phyloP scores from a whole-genome alignment of 371 early-diverging fungal genomes.

The Smittium culicis region DNA sequence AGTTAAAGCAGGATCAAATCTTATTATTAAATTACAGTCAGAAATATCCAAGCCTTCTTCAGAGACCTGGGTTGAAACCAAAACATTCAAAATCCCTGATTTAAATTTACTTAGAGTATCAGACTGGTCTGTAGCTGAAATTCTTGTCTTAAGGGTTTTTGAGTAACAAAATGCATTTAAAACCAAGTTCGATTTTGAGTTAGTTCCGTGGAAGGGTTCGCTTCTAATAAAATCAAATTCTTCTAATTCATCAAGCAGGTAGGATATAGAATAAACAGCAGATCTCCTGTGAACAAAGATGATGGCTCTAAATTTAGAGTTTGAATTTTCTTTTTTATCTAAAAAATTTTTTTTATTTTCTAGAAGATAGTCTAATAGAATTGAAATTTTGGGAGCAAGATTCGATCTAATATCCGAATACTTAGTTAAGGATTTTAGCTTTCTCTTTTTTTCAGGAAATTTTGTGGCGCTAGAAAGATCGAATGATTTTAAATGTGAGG shows the following conservation, averaged over 20 bases:
- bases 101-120: slow-evolving; percentile 49
- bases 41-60: slow-evolving; percentile 96
- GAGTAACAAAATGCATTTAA: not conserved
- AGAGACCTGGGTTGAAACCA: slow-evolving; percentile 91
- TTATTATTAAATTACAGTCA: slow-evolving; percentile 82
- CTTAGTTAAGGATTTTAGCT: not conserved
- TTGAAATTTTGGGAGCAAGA: not conserved
- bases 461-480: too few species aligned
- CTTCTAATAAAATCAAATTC: slow-evolving; percentile 2
- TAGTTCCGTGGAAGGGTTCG: not conserved
- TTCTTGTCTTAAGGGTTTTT: not conserved
- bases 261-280: not conserved
- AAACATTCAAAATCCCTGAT: slow-evolving; percentile 47
- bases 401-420: not conserved
- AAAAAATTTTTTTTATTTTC: too few species aligned
- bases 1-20: slow-evolving; percentile 66
- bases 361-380: slow-evolving; percentile 4
- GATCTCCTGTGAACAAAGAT: slow-evolving; percentile 9
- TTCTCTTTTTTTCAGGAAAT: not conserved
- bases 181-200: not conserved
- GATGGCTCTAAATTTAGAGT: not conserved
- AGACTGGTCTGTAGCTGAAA: not conserved
- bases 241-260: not conserved
- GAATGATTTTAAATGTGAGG: too few species aligned
- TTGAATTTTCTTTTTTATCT: too few species aligned